phyloP scores from a whole-genome alignment of 306 rosid genomes.

The Leucaena leucocephala region DNA sequence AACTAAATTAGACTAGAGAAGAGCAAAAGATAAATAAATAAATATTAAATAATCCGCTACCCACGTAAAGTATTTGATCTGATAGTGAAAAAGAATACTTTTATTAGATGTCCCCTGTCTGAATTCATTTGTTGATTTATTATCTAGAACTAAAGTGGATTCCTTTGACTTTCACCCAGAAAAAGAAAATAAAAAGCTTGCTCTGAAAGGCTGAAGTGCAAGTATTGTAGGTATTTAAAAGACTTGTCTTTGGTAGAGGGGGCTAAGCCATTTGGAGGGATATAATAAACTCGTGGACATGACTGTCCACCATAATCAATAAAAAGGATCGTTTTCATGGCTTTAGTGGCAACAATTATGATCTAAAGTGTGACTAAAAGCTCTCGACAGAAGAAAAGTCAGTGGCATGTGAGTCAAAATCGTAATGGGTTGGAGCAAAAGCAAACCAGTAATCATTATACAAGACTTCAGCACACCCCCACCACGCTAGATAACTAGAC shows the following conservation, averaged over 20 bases:
- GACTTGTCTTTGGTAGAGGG: constrained; percentile 1
- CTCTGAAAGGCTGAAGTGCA: constrained; percentile 1
- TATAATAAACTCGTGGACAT: constrained; percentile 5
- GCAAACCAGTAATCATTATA: constrained; percentile 41
- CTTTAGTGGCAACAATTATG: constrained; percentile 24
- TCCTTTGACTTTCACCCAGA: neutral
- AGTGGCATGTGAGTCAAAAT: constrained; percentile 29
- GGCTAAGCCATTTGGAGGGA: constrained; percentile 3
- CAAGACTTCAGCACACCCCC: constrained; percentile 45
- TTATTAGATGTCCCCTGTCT: neutral
- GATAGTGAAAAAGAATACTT: constrained; percentile 16
- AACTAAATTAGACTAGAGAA: neutral
- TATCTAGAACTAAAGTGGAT: neutral
- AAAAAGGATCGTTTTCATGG: constrained; percentile 28
- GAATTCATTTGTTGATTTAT: neutral
- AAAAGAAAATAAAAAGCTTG: neutral
- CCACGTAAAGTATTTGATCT: neutral
- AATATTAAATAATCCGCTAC: neutral
- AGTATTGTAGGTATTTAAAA: neutral
- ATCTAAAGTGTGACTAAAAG: constrained; percentile 25
- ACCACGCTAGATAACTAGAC: constrained; percentile 32
- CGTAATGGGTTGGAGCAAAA: constrained; percentile 17
- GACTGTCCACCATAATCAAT: constrained; percentile 25
- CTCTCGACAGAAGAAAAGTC: constrained; percentile 27
- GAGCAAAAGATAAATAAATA: neutral